phyloP scores from a whole-genome alignment of 2,329 filamentous ascomycete species.

The Mariannaea elegans region DNA sequence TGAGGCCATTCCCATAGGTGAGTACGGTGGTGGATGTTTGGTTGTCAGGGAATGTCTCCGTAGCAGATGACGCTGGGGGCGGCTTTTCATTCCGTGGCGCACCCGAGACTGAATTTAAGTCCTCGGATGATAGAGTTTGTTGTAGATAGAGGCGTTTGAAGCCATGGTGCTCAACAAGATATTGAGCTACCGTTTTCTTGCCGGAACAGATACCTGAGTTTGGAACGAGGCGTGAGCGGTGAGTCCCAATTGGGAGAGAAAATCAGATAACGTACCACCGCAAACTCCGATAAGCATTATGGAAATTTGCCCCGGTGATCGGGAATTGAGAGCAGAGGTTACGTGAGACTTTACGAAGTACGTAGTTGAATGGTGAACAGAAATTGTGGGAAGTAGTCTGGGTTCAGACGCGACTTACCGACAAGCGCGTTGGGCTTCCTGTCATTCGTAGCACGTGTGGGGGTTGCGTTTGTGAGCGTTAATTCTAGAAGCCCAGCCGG shows the following conservation, averaged over 20 bases:
- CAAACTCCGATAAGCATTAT: slow-evolving; percentile 81
- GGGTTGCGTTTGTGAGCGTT: slow-evolving; percentile 13
- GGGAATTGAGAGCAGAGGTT: neutral
- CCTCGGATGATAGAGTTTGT: slow-evolving; percentile 17
- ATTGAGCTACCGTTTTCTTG: slow-evolving; percentile 88
- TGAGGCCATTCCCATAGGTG: slow-evolving; percentile 38
- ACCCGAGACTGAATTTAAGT: slow-evolving; percentile 17
- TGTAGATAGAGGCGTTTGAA: slow-evolving; percentile 78
- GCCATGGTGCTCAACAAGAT: slow-evolving; percentile 83
- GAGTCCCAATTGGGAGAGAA: slow-evolving; percentile 3
- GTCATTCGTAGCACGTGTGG: slow-evolving; percentile 13
- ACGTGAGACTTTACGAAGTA: neutral
- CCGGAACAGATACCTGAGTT: slow-evolving; percentile 86
- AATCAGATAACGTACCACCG: slow-evolving; percentile 62
- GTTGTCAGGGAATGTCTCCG: slow-evolving; percentile 35
- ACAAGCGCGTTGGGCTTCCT: slow-evolving; percentile 10
- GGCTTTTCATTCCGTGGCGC: slow-evolving; percentile 21
- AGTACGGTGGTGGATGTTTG: slow-evolving; percentile 37
- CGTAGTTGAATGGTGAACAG: neutral
- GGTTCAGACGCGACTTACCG: slow-evolving; percentile 5
- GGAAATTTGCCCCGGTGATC: neutral
- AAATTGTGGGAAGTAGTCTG: slow-evolving; percentile 7
- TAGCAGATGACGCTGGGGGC: slow-evolving; percentile 16
- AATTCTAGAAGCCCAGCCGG: slow-evolving; percentile 7
- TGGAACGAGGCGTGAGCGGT: slow-evolving; percentile 19